Percentiles rank a stretch among this genome's conserved stretches.
Conservation (phyloP, 352 stramenopile genomes). For the Pythium guiyangense region DNA sequence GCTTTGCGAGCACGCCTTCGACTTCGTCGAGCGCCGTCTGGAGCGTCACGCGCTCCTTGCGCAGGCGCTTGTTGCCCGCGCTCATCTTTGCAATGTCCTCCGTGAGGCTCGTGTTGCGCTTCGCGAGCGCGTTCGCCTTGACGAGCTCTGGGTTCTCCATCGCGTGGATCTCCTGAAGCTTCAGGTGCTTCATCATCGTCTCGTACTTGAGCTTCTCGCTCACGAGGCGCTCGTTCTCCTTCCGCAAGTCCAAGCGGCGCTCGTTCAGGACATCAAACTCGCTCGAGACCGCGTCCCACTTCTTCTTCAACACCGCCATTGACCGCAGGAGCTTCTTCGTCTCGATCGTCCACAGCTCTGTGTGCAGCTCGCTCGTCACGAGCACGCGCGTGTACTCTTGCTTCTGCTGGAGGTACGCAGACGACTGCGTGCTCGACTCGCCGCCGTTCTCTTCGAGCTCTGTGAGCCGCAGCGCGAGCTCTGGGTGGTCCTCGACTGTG, state of each 20-base stretch:
- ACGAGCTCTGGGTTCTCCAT: conserved; percentile 81
- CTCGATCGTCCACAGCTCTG: conserved; percentile 85
- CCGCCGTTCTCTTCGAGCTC: conserved; percentile 9
- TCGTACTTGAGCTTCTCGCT: conserved; percentile 71
- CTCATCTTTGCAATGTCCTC: conserved; percentile 85
- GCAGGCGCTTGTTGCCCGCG: conserved; percentile 75
- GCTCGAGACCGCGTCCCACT: conserved; percentile 65
- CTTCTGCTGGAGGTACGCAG: conserved; percentile 76
- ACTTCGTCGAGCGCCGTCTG: conserved; percentile 67
- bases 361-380: conserved; percentile 78
- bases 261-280: conserved; percentile 69
- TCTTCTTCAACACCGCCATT: conserved; percentile 46
- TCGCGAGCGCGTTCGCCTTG: conserved; percentile 65
- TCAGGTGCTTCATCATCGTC: conserved; percentile 81
- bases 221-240: conserved; percentile 69
- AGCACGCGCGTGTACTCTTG: conserved; percentile 76
- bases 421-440: conserved; percentile 29
- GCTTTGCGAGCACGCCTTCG: conserved; percentile 58
- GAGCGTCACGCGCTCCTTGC: conserved; percentile 70
- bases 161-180: conserved; percentile 58
- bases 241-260: conserved; percentile 54
- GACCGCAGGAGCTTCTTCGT: conserved; percentile 75
- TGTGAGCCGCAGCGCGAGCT: conserved; percentile 21
- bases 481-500: conserved; percentile 67
- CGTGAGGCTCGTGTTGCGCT: conserved; percentile 68